Base-by-base conservation (phyloP, 345 rosid species). In the Raphanus raphanistrum region DNA sequence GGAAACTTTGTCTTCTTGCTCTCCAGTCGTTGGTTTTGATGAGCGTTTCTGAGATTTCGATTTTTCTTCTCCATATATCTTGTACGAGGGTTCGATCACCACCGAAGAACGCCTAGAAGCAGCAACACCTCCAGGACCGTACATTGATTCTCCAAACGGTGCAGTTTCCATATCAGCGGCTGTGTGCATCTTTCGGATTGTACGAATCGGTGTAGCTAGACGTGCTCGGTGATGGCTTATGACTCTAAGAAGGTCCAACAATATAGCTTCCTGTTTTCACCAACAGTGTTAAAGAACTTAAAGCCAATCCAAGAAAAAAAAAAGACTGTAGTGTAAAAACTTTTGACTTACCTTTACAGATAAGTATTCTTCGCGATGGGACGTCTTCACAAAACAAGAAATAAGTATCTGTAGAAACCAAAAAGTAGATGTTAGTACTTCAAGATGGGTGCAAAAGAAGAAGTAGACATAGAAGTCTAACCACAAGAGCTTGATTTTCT, bases 201-300 rank as follows among this genome's bases (percentile, higher is more conserved):
- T 90, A 62, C 97, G 93, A 60, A 92, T 87, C 17, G 93, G 95
- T 71, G 91, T 90, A 48, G 97, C 95, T 33, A 92, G 85, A 45
- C 92, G 85, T 33, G 93, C 94, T 43, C 87, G 74, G 78, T 92
- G 97, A 73, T 92, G 90, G 77, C 93, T 88, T 82, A 92, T 82
- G 36, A 92, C 97, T 82, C 95, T 86, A 33, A 92, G 91, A 79
- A 92, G 97, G 81, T 92, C 97, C 87, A 90, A 73, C 67, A 92
- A 72, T 82, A 88, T 80, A 61, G 84, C 91, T 84, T 90, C 95
- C 93, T 92, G 89, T 74, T 66, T 66, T 36, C 54, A 41, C 61
- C 76, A 71, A 76, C 36, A 50, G 55, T 7, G 27, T 33, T 32
- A 4, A 8, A n/a, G 54, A 55, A 15, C 13, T 35, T n/a, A 35